phyloP scores from a whole-genome alignment of 2,329 filamentous ascomycete species.

The Curvularia sp. region DNA sequence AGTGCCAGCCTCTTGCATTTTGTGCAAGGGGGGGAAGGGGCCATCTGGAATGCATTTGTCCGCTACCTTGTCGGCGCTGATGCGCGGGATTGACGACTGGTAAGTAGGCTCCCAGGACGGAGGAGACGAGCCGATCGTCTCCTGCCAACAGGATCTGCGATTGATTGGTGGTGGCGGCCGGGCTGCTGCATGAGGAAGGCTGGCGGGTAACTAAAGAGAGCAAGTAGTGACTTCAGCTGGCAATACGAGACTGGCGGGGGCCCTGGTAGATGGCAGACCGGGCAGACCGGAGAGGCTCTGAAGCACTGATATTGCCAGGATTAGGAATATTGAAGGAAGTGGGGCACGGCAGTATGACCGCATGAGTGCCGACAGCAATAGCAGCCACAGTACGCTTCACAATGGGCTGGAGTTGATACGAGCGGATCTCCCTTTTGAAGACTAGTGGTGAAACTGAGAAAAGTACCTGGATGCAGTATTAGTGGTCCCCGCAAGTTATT shows the following conservation, averaged over 20 bases:
- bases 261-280: slow-evolving; percentile 8
- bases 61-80: slow-evolving; percentile 13
- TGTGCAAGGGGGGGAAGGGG: not conserved
- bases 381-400: slow-evolving; percentile 5
- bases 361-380: slow-evolving; percentile 9
- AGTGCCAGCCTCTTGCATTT: not conserved
- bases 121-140: slow-evolving; percentile 34
- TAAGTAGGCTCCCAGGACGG: slow-evolving; percentile 22
- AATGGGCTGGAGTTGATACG: slow-evolving; percentile 4
- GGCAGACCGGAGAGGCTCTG: slow-evolving; percentile 2
- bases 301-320: slow-evolving; percentile 5
- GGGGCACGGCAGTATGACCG: slow-evolving; percentile 9
- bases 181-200: slow-evolving; percentile 14
- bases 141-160: slow-evolving; percentile 23
- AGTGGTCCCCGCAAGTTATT: slow-evolving; percentile 14
- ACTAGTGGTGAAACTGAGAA: slow-evolving; percentile 5
- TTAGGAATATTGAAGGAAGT: slow-evolving; percentile 11
- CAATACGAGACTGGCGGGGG: slow-evolving; percentile 12
- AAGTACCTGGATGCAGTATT: slow-evolving; percentile 1
- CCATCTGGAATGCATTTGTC: not conserved
- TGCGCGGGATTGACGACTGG: slow-evolving; percentile 10
- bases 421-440: slow-evolving; percentile 7
- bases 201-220: slow-evolving; percentile 13
- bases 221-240: slow-evolving; percentile 18
- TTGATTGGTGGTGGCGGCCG: slow-evolving; percentile 18